Evolutionary conservation across 164 flowering plant species (phyloP).

Genomic region (Macadamia integrifolia): DNA sequence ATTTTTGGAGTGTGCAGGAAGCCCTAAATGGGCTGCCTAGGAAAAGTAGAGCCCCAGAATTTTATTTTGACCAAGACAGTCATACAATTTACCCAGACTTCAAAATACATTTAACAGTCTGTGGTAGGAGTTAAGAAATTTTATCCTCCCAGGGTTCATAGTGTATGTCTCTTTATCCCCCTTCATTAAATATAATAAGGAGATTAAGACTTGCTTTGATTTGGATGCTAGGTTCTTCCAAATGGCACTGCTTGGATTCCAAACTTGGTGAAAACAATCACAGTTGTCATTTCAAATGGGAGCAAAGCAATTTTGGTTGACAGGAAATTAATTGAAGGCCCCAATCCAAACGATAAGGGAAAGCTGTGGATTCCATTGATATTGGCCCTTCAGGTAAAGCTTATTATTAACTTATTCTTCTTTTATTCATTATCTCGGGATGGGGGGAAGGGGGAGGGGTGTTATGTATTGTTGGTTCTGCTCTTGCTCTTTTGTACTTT

Average conservation of each 20-base stretch:
- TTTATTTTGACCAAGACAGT: no score
- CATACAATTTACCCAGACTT: no score
- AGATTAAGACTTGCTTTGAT: no score
- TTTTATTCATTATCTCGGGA: background rate
- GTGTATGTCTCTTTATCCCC: no score
- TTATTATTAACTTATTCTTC: background rate
- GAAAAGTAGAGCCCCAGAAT: no score
- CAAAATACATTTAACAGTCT: no score
- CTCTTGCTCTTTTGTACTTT: background rate
- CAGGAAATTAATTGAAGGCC: constrained; percentile 81
- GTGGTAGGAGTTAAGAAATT: no score
- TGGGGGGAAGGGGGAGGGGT: background rate
- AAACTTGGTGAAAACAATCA: constrained; percentile 53
- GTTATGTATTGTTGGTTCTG: no score
- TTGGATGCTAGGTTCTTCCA: constrained; percentile 63
- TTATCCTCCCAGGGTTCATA: no score
- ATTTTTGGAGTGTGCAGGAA: no score
- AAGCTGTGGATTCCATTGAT: constrained; percentile 73
- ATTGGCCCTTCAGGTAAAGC: constrained; percentile 59
- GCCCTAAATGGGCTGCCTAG: no score
- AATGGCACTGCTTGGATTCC: constrained; percentile 87
- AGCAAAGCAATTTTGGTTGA: constrained; percentile 65
- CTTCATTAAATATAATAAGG: no score
- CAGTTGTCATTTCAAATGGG: constrained; percentile 58
- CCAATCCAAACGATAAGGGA: constrained; percentile 69